These are phyloP conservation scores for Porpolomopsis calyptriformis DNA, from an alignment of 768 basidiomycete species.

Conservation along the genomic window DNA sequence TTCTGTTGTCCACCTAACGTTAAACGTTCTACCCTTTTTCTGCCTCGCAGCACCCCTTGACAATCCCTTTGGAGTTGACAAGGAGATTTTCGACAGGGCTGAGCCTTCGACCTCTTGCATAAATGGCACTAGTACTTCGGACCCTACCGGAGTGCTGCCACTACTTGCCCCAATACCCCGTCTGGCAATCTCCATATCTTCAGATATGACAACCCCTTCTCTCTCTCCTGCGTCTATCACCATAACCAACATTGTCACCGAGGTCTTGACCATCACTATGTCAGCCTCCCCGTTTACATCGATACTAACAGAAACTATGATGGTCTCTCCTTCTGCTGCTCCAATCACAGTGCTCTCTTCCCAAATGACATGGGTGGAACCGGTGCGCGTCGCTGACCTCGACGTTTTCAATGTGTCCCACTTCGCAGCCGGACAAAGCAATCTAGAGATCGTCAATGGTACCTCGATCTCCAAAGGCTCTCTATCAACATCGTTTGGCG, in stretches of 20 bases:
- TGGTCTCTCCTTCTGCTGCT: constrained; percentile 10
- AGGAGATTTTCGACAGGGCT: no score
- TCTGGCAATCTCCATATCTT: no score
- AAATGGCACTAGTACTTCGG: no score
- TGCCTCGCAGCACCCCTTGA: no score
- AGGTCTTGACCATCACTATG: not conserved
- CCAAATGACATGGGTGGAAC: constrained; percentile 37
- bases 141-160: no score
- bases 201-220: no score
- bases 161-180: no score
- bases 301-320: constrained; percentile 19
- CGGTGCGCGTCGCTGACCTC: constrained; percentile 47
- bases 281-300: not conserved
- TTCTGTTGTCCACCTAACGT: no score
- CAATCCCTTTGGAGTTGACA: no score
- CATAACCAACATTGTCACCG: not conserved
- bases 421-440: constrained; percentile 44
- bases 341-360: constrained; percentile 8
- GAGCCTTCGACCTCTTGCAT: no score
- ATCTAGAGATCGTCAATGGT: constrained; percentile 44
- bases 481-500: not conserved
- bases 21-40: no score
- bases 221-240: no score
- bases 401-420: constrained; percentile 46
- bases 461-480: constrained; percentile 29